A percentile compares a stretch with the other conserved stretches of the same genome.
Evolutionary conservation across 345 rosid genomes (phyloP).

Genomic region (Physaria fendleri): DNA sequence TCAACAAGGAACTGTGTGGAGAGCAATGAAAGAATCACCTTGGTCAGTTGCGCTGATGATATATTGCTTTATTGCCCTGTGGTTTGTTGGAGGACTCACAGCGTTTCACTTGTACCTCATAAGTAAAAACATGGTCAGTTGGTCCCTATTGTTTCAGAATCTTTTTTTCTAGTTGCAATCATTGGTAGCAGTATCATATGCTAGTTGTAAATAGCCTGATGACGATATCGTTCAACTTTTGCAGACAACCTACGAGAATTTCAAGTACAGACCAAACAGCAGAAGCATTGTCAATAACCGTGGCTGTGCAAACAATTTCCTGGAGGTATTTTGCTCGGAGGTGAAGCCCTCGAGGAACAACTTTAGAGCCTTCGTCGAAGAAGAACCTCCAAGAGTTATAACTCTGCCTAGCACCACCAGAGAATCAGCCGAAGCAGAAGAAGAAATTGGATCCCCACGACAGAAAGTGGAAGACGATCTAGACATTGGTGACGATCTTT

Average conservation of each 20-base stretch:
- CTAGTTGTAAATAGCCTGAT: not conserved
- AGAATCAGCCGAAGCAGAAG: conserved; percentile 51
- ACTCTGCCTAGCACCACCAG: conserved; percentile 37
- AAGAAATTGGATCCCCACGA: conserved; percentile 47
- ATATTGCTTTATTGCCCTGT: conserved; percentile 77
- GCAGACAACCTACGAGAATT: conserved; percentile 96
- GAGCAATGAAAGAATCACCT: conserved; percentile 86
- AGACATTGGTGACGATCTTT: conserved; percentile 82
- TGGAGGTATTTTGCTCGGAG: conserved; percentile 77
- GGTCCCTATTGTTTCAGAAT: not conserved
- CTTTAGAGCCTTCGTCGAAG: conserved; percentile 64
- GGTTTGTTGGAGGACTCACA: conserved; percentile 98
- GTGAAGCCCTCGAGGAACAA: conserved; percentile 76
- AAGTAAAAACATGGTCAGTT: conserved; percentile 81
- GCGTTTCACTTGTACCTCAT: conserved; percentile 95
- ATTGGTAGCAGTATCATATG: not conserved
- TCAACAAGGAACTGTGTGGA: conserved; percentile 68
- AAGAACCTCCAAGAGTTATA: conserved; percentile 47
- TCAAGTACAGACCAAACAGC: conserved; percentile 76
- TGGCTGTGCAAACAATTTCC: conserved; percentile 65
- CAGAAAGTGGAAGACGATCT: conserved; percentile 89
- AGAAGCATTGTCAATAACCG: conserved; percentile 55
- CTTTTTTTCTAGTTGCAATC: not conserved
- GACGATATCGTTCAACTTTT: not conserved
- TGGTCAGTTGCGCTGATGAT: conserved; percentile 68